Conservation (phyloP, 2,329 filamentous ascomycete genomes). For the Lizonia empirigonia region DNA sequence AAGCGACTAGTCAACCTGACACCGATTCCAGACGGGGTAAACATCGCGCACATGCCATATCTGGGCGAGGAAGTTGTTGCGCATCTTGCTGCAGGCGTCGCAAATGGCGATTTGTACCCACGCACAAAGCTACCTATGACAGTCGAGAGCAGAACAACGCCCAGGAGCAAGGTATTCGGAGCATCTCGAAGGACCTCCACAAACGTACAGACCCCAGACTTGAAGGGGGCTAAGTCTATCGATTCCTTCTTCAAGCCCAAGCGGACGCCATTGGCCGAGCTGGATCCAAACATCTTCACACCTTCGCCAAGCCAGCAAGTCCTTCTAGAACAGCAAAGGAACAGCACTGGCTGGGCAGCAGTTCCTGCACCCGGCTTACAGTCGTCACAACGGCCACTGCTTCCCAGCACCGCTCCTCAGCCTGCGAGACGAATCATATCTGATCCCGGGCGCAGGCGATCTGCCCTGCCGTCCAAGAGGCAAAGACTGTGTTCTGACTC, state of each 20-base stretch:
- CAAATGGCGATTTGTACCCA: constrained; percentile 82
- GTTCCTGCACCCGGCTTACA: constrained; percentile 53
- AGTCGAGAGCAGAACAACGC: constrained; percentile 38
- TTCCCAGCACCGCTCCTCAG: constrained; percentile 50
- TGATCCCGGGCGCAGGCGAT: constrained; percentile 48
- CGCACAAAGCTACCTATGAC: constrained; percentile 76
- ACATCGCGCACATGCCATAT: constrained; percentile 74
- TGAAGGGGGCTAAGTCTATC: constrained; percentile 67
- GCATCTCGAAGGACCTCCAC: constrained; percentile 41
- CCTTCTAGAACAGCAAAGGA: constrained; percentile 60
- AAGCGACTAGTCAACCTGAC: constrained; percentile 77
- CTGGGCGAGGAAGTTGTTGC: constrained; percentile 77
- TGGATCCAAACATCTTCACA: constrained; percentile 71
- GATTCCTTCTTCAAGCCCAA: constrained; percentile 69
- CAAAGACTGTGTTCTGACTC: constrained; percentile 54
- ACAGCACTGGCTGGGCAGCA: constrained; percentile 60
- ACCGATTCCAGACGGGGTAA: constrained; percentile 65
- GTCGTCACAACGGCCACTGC: constrained; percentile 30
- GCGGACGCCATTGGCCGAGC: constrained; percentile 67
- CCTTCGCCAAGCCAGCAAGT: constrained; percentile 69
- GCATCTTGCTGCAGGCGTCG: constrained; percentile 73
- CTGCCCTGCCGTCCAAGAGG: constrained; percentile 53
- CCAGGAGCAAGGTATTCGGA: constrained; percentile 44
- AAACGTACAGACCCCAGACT: constrained; percentile 51
- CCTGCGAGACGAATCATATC: constrained; percentile 48